Evolutionary conservation across 1,284 basidiomycete species (phyloP).

Genomic region (Ceratobasidium sp.): DNA sequence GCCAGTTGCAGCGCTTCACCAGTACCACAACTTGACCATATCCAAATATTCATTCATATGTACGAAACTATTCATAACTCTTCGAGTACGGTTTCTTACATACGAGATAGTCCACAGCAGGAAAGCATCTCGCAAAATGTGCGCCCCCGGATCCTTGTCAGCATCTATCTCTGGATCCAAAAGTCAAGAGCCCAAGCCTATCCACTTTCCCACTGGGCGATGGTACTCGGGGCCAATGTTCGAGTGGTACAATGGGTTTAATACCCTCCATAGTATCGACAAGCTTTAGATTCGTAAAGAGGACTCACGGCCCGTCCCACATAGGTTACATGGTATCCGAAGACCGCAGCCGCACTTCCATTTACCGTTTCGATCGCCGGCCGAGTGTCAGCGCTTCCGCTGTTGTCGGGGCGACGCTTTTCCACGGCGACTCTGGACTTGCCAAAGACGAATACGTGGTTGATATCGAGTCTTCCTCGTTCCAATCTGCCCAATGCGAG

Average conservation of each 20-base stretch:
- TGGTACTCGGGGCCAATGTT: conserved; percentile 9
- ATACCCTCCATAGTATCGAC: not conserved
- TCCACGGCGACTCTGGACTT: not conserved
- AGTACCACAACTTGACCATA: too few species aligned
- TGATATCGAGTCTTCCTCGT: not conserved
- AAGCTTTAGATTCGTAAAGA: conserved; percentile 2
- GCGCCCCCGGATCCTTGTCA: not conserved
- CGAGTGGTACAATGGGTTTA: not conserved
- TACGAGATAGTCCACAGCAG: too few species aligned
- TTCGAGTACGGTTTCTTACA: too few species aligned
- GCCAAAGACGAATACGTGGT: conserved; percentile 3
- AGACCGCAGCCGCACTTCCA: not conserved
- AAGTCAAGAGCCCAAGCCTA: not conserved
- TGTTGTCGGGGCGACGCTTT: not conserved
- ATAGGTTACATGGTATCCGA: not conserved
- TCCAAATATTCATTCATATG: too few species aligned
- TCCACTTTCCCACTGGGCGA: not conserved
- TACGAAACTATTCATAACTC: too few species aligned
- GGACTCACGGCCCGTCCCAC: not conserved
- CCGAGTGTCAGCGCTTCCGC: not conserved
- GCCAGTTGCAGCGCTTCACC: too few species aligned
- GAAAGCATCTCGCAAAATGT: not conserved
- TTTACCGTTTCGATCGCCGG: conserved; percentile 8
- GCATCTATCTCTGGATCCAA: not conserved
- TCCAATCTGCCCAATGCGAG: conserved; percentile 9